Evolutionary conservation across 192 early-diverging fungal genomes (phyloP).

Genomic region (Backusella macrospora): DNA sequence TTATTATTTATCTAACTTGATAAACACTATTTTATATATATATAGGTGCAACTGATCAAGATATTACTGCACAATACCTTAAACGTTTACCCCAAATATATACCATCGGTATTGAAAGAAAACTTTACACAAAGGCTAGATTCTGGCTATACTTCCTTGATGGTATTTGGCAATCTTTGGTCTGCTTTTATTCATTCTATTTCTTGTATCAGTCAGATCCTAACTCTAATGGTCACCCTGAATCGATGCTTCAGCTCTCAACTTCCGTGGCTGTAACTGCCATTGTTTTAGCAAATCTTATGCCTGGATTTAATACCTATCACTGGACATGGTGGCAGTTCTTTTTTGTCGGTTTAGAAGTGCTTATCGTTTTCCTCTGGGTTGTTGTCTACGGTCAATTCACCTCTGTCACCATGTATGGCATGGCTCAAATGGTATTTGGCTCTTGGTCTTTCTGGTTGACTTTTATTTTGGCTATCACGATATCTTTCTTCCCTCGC

Average conservation of each 20-base stretch:
- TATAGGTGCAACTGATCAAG: conserved; percentile 67
- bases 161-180: conserved; percentile 90
- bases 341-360: conserved; percentile 64
- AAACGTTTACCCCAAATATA: conserved; percentile 71
- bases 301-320: conserved; percentile 76
- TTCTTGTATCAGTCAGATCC: conserved; percentile 59
- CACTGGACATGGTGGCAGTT: conserved; percentile 85
- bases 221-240: conserved; percentile 52
- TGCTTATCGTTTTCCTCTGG: conserved; percentile 70
- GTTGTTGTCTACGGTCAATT: conserved; percentile 66
- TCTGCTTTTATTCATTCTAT: conserved; percentile 81
- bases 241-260: conserved; percentile 71
- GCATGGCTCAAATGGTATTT: conserved; percentile 70
- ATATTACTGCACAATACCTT: conserved; percentile 59
- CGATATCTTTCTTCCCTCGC: conserved; percentile 71
- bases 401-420: conserved; percentile 64
- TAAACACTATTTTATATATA: background rate
- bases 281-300: conserved; percentile 82
- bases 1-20: background rate
- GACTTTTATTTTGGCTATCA: conserved; percentile 64
- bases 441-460: conserved; percentile 75
- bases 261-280: conserved; percentile 77
- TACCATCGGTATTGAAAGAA: conserved; percentile 78
- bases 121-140: conserved; percentile 80
- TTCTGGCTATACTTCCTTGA: conserved; percentile 89